Evolutionary conservation across 805 yeast species (phyloP), one percentile per base, ranked within the genome.

Genomic region (Myxozyma monticola): DNA sequence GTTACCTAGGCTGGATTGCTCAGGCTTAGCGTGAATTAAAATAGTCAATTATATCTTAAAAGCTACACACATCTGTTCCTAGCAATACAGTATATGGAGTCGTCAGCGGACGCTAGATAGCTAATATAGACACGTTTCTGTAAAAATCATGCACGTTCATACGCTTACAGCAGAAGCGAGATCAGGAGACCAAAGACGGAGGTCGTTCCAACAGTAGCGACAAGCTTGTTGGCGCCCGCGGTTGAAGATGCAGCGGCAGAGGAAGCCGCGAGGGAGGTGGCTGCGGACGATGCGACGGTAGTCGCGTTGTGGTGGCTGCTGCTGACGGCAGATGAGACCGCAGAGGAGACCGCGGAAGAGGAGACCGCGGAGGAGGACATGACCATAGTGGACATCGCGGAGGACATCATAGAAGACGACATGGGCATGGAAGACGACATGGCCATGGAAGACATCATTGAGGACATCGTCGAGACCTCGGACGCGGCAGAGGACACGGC

Each of bases 131-230:
- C n/a, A n/a, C n/a, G n/a, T n/a, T n/a, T n/a, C n/a, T n/a, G n/a
- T n/a, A n/a, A n/a, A n/a, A n/a, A n/a, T n/a, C n/a, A n/a, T n/a
- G n/a, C n/a, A n/a, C n/a, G n/a, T n/a, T n/a, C n/a, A n/a, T n/a
- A n/a, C 7, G n/a, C 20, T 40, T 39, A 45, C 42, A 45, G 34
- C 34, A 45, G 33, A 25, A 45, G 24, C 7, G 45, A 24, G 33
- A 29, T 29, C 18, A 45, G 25, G 26, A 45, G 26, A 1, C 45
- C 49, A 10, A 45, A 14, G 29, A 45, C n/a, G 12, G 43, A 37
- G 26, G 49, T 40, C 15, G 49, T 26, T 6, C 49, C 49, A 26
- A 42, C 17, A 14, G 40, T 30, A 20, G 35, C 22, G 30, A 26
- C 45, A 28, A 36, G 31, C 31, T 20, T n/a, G 35, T n/a, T 25